Evolutionary conservation across 164 flowering plant genomes (phyloP).

Genomic region (Magnolia sinica): DNA sequence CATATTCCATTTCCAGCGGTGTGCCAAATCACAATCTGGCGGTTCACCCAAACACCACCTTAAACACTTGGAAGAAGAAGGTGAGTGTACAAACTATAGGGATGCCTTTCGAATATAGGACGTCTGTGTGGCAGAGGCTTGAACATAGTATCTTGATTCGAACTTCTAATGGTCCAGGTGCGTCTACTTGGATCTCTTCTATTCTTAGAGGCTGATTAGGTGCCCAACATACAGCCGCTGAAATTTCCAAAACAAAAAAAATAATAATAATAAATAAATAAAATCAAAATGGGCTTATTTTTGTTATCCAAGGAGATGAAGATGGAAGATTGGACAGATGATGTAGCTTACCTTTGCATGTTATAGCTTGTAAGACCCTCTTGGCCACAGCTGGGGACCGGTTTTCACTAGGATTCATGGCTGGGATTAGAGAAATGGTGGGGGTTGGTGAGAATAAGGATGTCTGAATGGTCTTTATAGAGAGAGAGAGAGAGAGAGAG

Average conservation of each 20-base stretch:
- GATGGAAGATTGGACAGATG: not conserved
- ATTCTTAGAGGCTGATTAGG: constrained; percentile 26
- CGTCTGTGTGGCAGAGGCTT: constrained; percentile 48
- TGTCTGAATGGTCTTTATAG: no score
- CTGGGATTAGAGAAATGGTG: no score
- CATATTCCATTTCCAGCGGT: no score
- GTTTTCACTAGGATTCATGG: no score
- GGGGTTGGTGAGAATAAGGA: no score
- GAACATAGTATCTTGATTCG: constrained; percentile 48
- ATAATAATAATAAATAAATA: not conserved
- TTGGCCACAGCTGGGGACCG: not conserved
- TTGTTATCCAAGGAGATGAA: not conserved
- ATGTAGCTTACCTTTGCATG: constrained; percentile 2
- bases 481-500: no score
- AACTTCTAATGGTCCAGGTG: constrained; percentile 41
- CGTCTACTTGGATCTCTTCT: constrained; percentile 45
- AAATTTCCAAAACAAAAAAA: not conserved
- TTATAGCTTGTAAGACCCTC: not conserved
- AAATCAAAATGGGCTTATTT: not conserved
- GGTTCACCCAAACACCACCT: not conserved
- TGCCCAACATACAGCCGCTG: constrained; percentile 43
- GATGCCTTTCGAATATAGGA: constrained; percentile 22
- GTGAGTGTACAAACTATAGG: constrained; percentile 11
- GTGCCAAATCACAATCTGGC: no score
- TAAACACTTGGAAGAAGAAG: no score